Evolutionary conservation across 169 alveolate genomes (phyloP).

Genomic region (Plasmodium yoelii): DNA sequence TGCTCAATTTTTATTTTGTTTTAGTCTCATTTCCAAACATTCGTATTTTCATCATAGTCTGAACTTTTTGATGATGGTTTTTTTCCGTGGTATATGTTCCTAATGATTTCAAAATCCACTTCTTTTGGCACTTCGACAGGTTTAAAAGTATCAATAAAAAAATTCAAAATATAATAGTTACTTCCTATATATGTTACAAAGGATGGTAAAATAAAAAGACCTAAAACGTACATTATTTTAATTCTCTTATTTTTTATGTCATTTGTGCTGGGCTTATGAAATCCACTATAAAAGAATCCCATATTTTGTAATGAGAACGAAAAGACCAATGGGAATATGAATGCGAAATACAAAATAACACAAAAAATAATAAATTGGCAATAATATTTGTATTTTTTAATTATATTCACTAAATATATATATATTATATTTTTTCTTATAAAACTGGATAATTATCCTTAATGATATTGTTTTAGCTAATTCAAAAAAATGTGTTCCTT

Average conservation of each 20-base stretch:
- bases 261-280: slow-evolving; percentile 39
- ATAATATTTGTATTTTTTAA: no score
- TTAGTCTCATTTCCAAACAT: background rate
- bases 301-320: slow-evolving; percentile 1
- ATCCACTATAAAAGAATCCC: slow-evolving; percentile 70
- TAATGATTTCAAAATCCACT: slow-evolving; percentile 30
- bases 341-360: background rate
- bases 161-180: slow-evolving; percentile 50
- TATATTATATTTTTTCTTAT: no score
- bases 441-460: no score
- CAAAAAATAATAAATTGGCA: background rate
- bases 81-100: slow-evolving; percentile 45
- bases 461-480: no score
- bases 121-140: slow-evolving; percentile 72
- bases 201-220: slow-evolving; percentile 48
- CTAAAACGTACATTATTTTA: slow-evolving; percentile 53
- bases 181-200: slow-evolving; percentile 58
- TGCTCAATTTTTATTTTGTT: background rate
- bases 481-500: no score
- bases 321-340: background rate
- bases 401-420: no score
- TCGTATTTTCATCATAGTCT: slow-evolving; percentile 70
- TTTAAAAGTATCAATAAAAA: slow-evolving; percentile 57
- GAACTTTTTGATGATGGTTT: slow-evolving; percentile 70
- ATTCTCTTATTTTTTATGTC: slow-evolving; percentile 49